Base-by-base conservation (phyloP, 495 filamentous ascomycete genomes). In the Xylaria venustula region DNA sequence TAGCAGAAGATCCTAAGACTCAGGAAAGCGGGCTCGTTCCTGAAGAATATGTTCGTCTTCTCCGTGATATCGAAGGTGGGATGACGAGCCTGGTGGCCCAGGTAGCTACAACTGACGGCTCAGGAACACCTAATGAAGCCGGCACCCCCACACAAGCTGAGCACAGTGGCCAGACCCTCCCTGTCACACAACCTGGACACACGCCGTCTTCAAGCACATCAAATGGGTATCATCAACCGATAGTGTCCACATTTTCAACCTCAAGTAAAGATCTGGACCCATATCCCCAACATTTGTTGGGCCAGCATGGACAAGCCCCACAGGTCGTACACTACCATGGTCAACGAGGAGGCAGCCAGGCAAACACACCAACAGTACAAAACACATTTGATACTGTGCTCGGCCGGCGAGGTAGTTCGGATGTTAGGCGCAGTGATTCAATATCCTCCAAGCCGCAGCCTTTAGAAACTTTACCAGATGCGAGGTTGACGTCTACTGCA, bases 1-100 rank as follows among this genome's bases (percentile, higher is more conserved):
- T 98, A 23, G 94, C 95, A 3, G 88, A 95, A 75, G 95, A 98
- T 67, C 94, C 94, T n/a, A 90, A 87, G 70, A 96, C 92, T 2
- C 91, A 81, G 53, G 82, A 85, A 62, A 83, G 89, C 61, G 94
- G 94, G 2, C 81, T 98, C 42, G 94, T 98, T 1, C 94, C 94
- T 7, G 94, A 98, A 73, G 92, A 96, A 74, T 98, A 98, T 71
- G 94, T 98, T 53, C 88, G 94, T 7, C 82, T 98, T 23, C 81
- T 98, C 59, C 87, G 92, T 25, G 93, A 98, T 67, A 94, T 98
- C 54, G 90, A 94, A 71, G 91, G 80, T 7, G 81, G 81, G 1
- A 78, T 83, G 72, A 81, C 73, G 44, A 84, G 82, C 60, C 63
- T 85, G 28, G 81, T 79, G 1, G 79, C 78, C 25, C 72, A 78